Conservation (phyloP, 345 rosid genomes). For the Gossypium anomalum region DNA sequence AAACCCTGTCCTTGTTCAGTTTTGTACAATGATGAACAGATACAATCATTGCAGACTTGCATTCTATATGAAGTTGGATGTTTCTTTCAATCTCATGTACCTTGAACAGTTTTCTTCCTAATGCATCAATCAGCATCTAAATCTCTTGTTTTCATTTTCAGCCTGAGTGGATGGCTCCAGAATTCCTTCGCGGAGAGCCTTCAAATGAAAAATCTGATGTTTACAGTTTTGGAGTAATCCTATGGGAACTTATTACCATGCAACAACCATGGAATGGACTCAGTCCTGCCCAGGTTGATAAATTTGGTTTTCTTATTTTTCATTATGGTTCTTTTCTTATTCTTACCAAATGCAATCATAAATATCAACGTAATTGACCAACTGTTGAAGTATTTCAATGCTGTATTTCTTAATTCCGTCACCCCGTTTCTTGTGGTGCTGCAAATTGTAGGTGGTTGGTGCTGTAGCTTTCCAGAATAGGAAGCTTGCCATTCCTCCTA, state of each 20-base stretch:
- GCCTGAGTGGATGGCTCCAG: conserved; percentile 99
- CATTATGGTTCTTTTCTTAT: neutral
- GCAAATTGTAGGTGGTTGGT: conserved; percentile 70
- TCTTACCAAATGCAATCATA: neutral
- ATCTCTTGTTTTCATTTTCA: conserved; percentile 49
- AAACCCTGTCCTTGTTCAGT: neutral
- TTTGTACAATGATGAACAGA: neutral
- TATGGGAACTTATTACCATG: conserved; percentile 88
- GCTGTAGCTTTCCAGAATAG: conserved; percentile 98
- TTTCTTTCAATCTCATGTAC: conserved; percentile 22
- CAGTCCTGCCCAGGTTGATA: conserved; percentile 78
- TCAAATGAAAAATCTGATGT: conserved; percentile 96
- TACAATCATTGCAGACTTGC: neutral
- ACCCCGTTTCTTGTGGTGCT: neutral
- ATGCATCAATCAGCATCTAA: conserved; percentile 39
- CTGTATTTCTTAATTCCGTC: neutral
- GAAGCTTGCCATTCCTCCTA: conserved; percentile 66
- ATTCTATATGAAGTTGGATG: neutral
- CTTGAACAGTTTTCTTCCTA: conserved; percentile 26
- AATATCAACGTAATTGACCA: neutral
- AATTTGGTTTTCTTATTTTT: neutral
- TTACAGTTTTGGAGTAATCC: conserved; percentile 83
- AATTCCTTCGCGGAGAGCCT: conserved; percentile 97
- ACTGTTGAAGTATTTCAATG: neutral
- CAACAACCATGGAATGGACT: conserved; percentile 96